Percentiles rank a stretch among this genome's conserved stretches.
These are phyloP conservation scores for Lachnellula cervina DNA, from an alignment of 2,329 filamentous ascomycete genomes.

Conservation along the genomic window DNA sequence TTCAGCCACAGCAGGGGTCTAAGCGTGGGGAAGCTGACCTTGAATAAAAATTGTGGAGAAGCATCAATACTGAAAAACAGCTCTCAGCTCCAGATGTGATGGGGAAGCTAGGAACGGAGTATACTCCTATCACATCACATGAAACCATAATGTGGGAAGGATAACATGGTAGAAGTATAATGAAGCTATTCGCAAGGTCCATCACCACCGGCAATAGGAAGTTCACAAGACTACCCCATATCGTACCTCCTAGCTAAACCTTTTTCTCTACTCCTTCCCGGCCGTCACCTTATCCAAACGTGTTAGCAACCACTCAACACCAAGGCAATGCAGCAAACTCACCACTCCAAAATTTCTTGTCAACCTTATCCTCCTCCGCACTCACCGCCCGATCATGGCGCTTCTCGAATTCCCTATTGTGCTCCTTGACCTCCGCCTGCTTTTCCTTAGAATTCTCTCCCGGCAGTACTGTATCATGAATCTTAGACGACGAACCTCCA, in stretches of 20 bases:
- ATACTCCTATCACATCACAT: no score
- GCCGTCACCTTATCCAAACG: not conserved
- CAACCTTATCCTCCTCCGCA: constrained; percentile 46
- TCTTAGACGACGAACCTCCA: constrained; percentile 18
- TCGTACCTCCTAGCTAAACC: not conserved
- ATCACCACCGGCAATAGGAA: not conserved
- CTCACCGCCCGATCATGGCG: constrained; percentile 44
- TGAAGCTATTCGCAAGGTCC: not conserved
- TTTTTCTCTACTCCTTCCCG: not conserved
- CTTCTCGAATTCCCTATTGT: constrained; percentile 53
- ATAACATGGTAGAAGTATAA: not conserved
- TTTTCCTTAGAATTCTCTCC: constrained; percentile 39
- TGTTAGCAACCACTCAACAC: not conserved
- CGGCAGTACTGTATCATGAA: constrained; percentile 18
- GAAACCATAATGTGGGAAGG: not conserved
- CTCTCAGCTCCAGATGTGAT: not conserved
- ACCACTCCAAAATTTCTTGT: constrained; percentile 50
- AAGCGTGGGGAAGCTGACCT: no score
- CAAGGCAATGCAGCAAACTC: not conserved
- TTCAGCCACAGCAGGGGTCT: no score
- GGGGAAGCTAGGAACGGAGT: not conserved
- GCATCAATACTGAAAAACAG: no score
- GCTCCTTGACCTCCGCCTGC: constrained; percentile 51
- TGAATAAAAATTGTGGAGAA: no score
- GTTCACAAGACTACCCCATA: not conserved